Evolutionary conservation across 2,329 filamentous ascomycete species (phyloP).

Genomic region (Cercospora janseana): DNA sequence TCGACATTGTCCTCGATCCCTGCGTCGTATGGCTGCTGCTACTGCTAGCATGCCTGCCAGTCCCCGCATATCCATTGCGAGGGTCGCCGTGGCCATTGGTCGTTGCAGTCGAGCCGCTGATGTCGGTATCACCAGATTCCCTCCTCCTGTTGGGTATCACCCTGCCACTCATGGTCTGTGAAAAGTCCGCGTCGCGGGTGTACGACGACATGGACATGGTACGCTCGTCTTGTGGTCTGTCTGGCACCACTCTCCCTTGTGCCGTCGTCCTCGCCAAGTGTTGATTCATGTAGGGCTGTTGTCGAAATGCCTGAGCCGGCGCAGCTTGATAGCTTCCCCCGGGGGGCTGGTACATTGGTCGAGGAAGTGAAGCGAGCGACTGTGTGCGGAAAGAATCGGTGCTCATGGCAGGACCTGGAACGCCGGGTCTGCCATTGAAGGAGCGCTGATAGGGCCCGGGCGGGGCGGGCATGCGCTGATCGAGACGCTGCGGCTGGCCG

Average conservation of each 20-base stretch:
- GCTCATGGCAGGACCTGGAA: slow-evolving; percentile 65
- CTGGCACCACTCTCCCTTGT: slow-evolving; percentile 86
- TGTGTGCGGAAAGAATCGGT: slow-evolving; percentile 88
- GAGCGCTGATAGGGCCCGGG: slow-evolving; percentile 47
- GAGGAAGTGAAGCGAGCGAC: slow-evolving; percentile 74
- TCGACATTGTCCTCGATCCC: slow-evolving; percentile 75
- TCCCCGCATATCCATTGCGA: slow-evolving; percentile 27
- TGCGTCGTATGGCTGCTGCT: slow-evolving; percentile 39
- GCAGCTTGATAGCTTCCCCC: slow-evolving; percentile 57
- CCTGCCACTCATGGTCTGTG: slow-evolving; percentile 88
- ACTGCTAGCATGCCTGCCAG: slow-evolving; percentile 31
- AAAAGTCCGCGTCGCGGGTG: slow-evolving; percentile 70
- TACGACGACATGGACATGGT: slow-evolving; percentile 95
- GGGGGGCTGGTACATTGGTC: slow-evolving; percentile 69
- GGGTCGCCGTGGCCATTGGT: slow-evolving; percentile 34
- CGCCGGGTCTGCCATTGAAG: slow-evolving; percentile 35
- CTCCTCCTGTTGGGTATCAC: slow-evolving; percentile 76
- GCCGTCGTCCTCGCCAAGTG: slow-evolving; percentile 74
- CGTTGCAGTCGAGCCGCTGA: slow-evolving; percentile 28
- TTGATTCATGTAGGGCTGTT: slow-evolving; percentile 68
- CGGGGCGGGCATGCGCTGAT: slow-evolving; percentile 55
- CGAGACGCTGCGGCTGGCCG: slow-evolving; percentile 68
- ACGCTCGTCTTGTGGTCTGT: slow-evolving; percentile 78
- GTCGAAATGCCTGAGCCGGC: slow-evolving; percentile 73
- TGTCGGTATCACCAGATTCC: slow-evolving; percentile 48